Evolutionary conservation across 2,329 filamentous ascomycete species (phyloP), one percentile per base, ranked within the genome.

Genomic region (Aspergillus vadensis): DNA sequence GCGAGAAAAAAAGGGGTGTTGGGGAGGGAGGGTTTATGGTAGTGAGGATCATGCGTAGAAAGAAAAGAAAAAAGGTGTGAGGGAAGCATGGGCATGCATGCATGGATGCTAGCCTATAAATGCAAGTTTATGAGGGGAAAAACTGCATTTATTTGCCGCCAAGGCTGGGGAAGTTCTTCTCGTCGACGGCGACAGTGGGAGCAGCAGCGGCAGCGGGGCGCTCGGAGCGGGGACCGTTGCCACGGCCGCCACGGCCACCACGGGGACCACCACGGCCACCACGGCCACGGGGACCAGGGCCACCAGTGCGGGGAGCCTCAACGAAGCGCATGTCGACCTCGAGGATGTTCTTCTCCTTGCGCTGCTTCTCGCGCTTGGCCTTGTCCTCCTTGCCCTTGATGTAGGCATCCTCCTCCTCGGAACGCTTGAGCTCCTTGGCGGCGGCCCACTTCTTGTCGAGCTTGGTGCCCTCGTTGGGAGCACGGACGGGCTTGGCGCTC

Each of bases 401-500:
- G 86, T 91, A 97, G 67, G 77, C 75, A 70, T 90, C 87, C 71
- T 92, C 87, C 71, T 92, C 88, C 51, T 83, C 76, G 61, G 76
- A 76, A 67, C 82, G 83, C 72, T 77, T 72, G 71, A 87, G 70
- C 65, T 83, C 80, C 84, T 93, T 96, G 77, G 92, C 92, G 72
- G 85, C 84, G 73, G 90, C 91, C 91, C 93, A 97, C 86, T 97
- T 95, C 87, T 95, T 94, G 84, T 92, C 88, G 72, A 82, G 76
- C 83, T 92, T 91, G 83, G 83, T 86, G 74, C 93, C 93, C 84
- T 97, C 93, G 84, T 98, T 97, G 79, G 94, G 83, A 83, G 92
- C 88, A 82, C 95, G 94, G 75, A 92, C 85, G 73, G 91, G 86
- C 72, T 88, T 85, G 70, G 81, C 79, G 70, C 85, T 86, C 66